These are phyloP conservation scores for Moricandia arvensis DNA, from an alignment of 345 rosid genomes.

Conservation along the genomic window DNA sequence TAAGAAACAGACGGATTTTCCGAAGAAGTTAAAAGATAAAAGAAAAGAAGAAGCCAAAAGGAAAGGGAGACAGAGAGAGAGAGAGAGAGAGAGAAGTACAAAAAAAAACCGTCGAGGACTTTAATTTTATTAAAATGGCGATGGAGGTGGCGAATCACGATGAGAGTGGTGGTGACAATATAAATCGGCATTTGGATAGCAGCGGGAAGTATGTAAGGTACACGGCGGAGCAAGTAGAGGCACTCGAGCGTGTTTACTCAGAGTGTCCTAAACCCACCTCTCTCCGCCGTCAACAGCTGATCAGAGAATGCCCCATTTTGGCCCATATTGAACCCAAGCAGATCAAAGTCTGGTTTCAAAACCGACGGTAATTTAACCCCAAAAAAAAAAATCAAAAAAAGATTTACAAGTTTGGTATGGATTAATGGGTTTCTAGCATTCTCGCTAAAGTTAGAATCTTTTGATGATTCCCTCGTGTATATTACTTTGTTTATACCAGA, in stretches of 20 bases:
- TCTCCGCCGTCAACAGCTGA: slow-evolving; percentile 86
- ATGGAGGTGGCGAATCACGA: slow-evolving; percentile 84
- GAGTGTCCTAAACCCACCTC: slow-evolving; percentile 99
- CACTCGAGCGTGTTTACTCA: slow-evolving; percentile 35
- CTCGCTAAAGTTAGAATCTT: background rate
- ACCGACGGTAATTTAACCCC: slow-evolving; percentile 64
- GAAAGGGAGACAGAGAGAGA: background rate
- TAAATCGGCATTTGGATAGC: slow-evolving; percentile 67
- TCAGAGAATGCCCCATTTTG: slow-evolving; percentile 92
- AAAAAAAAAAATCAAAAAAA: background rate
- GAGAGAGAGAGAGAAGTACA: too few relatives aligned
- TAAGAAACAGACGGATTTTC: slow-evolving; percentile 45
- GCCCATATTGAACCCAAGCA: slow-evolving; percentile 95
- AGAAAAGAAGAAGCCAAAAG: background rate
- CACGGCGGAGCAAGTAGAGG: slow-evolving; percentile 40
- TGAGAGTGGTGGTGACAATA: slow-evolving; percentile 70
- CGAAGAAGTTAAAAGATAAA: slow-evolving; percentile 35
- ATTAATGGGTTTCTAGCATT: background rate
- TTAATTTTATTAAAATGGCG: slow-evolving; percentile 38
- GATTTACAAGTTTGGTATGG: background rate
- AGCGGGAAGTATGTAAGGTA: slow-evolving; percentile 76
- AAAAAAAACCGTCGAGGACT: background rate
- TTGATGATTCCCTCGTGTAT: background rate
- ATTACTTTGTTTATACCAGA: background rate
- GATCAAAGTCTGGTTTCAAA: slow-evolving; percentile 99